A percentile compares a stretch with the other conserved stretches of the same genome.
Conservation (phyloP, 1,139 yeast species). For the Geotrichum klebahnii region DNA sequence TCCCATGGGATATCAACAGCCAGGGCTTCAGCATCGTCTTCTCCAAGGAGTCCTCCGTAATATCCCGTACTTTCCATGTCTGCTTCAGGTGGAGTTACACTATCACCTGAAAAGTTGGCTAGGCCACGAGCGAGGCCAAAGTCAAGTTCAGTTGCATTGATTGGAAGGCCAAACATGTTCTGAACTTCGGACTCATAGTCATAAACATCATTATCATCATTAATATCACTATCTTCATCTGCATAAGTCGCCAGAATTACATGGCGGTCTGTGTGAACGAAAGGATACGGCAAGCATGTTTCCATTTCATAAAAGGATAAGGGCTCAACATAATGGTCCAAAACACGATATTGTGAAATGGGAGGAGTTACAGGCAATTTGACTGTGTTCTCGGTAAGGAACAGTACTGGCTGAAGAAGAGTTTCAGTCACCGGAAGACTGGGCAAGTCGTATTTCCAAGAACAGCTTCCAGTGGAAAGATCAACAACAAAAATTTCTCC, state of each 20-base stretch:
- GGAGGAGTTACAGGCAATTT: neutral
- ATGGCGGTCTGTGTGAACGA: conserved; percentile 45
- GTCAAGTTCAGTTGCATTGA: conserved; percentile 26
- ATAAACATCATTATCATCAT: conserved; percentile 11
- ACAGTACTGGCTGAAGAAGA: conserved; percentile 9
- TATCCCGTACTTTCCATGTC: neutral
- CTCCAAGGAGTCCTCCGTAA: conserved; percentile 1
- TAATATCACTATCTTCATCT: conserved; percentile 3
- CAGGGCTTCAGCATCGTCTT: conserved; percentile 4
- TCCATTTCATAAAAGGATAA: conserved; percentile 63
- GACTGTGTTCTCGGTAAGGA: neutral
- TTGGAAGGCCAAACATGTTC: conserved; percentile 27
- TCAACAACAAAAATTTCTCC: conserved; percentile 46
- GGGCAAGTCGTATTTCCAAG: conserved; percentile 49
- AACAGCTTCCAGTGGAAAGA: conserved; percentile 45
- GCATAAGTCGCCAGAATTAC: conserved; percentile 32
- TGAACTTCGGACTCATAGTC: too few relatives aligned
- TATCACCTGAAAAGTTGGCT: conserved; percentile 26
- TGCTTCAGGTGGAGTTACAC: neutral
- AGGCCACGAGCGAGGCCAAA: conserved; percentile 31
- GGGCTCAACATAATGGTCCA: conserved; percentile 38
- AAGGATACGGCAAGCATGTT: conserved; percentile 55
- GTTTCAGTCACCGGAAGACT: conserved; percentile 25
- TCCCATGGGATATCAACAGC: conserved; percentile 1
- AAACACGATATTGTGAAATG: neutral